Evolutionary conservation across 805 yeast species (phyloP).

Genomic region (Sporopachydermia lactativora): DNA sequence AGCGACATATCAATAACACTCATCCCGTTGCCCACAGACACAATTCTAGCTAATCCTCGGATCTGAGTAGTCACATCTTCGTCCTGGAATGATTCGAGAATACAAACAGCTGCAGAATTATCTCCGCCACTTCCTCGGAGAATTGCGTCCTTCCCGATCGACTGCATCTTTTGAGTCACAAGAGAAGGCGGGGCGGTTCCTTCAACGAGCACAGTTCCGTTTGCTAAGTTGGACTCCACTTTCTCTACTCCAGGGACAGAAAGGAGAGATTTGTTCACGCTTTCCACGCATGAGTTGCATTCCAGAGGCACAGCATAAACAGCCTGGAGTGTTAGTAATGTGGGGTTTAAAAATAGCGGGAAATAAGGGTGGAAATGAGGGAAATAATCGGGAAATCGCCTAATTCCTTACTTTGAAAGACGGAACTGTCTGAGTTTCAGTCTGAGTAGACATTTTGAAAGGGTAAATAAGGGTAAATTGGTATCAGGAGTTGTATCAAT

Average conservation of each 20-base stretch:
- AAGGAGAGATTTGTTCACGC: constrained; percentile 40
- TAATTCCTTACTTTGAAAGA: too few relatives aligned
- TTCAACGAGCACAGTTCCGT: constrained; percentile 49
- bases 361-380: too few relatives aligned
- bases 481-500: too few relatives aligned
- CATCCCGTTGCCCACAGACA: constrained; percentile 37
- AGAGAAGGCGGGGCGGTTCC: constrained; percentile 69
- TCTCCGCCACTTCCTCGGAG: constrained; percentile 84
- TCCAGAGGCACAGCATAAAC: constrained; percentile 80
- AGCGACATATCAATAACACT: constrained; percentile 68
- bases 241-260: constrained; percentile 34
- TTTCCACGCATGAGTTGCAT: constrained; percentile 57
- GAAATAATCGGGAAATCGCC: too few relatives aligned
- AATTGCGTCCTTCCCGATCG: constrained; percentile 77
- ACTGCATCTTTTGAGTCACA: constrained; percentile 53
- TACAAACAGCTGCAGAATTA: constrained; percentile 83
- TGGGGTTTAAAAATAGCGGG: too few relatives aligned
- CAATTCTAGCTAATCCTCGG: constrained; percentile 78
- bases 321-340: constrained; percentile 34
- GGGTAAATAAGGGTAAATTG: too few relatives aligned
- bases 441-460: too few relatives aligned
- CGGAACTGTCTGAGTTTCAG: too few relatives aligned
- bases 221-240: constrained; percentile 40
- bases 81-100: constrained; percentile 56
- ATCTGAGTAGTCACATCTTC: constrained; percentile 41